A percentile compares a stretch with the other conserved stretches of the same genome.
Evolutionary conservation across 495 filamentous ascomycete genomes (phyloP).

Genomic region (Tuber calosporum): DNA sequence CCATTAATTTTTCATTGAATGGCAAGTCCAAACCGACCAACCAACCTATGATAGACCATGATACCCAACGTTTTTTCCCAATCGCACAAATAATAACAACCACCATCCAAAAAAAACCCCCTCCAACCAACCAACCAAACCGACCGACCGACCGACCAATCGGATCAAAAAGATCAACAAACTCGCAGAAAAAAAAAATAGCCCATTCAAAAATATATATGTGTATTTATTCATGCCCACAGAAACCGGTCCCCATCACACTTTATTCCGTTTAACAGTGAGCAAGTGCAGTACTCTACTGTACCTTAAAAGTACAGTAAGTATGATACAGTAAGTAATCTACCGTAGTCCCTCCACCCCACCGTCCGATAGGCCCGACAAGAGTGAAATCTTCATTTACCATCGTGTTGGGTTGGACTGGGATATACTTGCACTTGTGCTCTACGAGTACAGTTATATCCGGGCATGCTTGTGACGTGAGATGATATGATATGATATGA

Average conservation of each 20-base stretch:
- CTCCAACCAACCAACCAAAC: too few species aligned
- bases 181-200: background rate
- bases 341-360: background rate
- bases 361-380: background rate
- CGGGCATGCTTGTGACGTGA: background rate
- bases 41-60: background rate
- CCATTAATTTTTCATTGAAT: too few species aligned
- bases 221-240: background rate
- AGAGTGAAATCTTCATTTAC: background rate
- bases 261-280: too few species aligned
- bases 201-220: background rate
- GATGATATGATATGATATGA: background rate
- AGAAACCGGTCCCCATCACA: too few species aligned
- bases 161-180: background rate
- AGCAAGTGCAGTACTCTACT: too few species aligned
- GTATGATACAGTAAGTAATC: too few species aligned
- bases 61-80: background rate
- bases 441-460: too few species aligned
- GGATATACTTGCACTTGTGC: too few species aligned
- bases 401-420: background rate
- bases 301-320: too few species aligned
- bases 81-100: background rate
- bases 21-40: background rate
- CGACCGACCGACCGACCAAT: background rate
- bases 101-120: background rate